Evolutionary conservation across 768 basidiomycete species (phyloP), one percentile per base, ranked within the genome.

Genomic region (Daedaleopsis sinensis): DNA sequence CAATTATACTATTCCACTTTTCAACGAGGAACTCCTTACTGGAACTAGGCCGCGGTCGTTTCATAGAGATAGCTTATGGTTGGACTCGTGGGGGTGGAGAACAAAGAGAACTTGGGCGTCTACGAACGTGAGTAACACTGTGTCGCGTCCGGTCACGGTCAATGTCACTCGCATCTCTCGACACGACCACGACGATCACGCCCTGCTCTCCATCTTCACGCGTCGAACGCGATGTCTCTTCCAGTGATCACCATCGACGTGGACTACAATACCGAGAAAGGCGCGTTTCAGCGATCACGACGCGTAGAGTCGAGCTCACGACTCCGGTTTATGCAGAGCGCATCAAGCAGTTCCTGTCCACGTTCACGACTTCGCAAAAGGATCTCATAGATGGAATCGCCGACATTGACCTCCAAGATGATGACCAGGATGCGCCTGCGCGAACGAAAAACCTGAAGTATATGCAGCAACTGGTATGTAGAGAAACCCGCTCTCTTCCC

Each of bases 391-490:
- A 77, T 51, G 84, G 84, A 63, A 82, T 94, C 57, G 90, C 87
- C 37, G 84, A 85, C 70, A 87, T 95, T 72, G 84, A 83, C 57
- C 82, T 93, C 46, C 79, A 81, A 47, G 88, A 85, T 49, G 76
- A 77, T 59, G 76, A 78, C 19, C 39, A 42, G 10, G 74, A 79
- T 18, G 68, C 71, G 51, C 64, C 71, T 42, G 60, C 72, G 4
- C 76, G 79, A 61, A 73, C 67, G 47, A 80, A 74, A 56, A 74
- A 80, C 39, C 65, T 85, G 21, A 96, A 95, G 76, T 97, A 97
- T 73, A 89, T 92, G 82, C 77, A 81, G 27, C 91, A 93, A 68
- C 78, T 97, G 69, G 94, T 96, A 75, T 70, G 87, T 77, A 21
- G 12, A 23, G 21, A 49, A 4, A 42, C 2, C 5, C n/a, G 3